phyloP scores from a whole-genome alignment of 2,329 filamentous ascomycete genomes.

The Dactylella cylindrospora region DNA sequence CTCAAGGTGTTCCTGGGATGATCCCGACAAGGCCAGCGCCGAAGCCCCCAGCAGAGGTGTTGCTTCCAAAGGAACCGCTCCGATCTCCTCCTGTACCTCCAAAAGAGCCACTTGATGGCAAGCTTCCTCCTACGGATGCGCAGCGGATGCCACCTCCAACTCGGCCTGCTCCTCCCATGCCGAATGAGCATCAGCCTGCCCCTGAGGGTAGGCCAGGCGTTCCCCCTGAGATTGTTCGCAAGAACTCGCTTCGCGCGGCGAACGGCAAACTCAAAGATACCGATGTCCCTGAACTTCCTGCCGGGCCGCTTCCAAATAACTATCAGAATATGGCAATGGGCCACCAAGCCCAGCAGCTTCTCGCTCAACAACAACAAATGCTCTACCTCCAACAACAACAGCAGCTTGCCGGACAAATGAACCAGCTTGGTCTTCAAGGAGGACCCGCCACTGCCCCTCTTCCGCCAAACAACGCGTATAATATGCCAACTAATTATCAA shows the following conservation, averaged over 20 bases:
- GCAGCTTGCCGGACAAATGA: constrained; percentile 47
- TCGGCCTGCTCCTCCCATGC: constrained; percentile 22
- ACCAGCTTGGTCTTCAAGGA: constrained; percentile 52
- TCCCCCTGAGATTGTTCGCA: constrained; percentile 31
- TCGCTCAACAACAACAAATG: constrained; percentile 54
- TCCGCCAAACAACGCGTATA: constrained; percentile 42
- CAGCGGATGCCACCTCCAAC: constrained; percentile 38
- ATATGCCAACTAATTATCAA: constrained; percentile 51
- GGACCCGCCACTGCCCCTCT: constrained; percentile 1
- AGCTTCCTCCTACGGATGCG: constrained; percentile 19
- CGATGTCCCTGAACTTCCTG: constrained; percentile 27
- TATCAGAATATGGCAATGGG: constrained; percentile 18
- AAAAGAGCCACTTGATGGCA: constrained; percentile 51
- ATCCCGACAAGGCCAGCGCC: constrained; percentile 83
- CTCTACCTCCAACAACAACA: constrained; percentile 51
- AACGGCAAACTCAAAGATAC: constrained; percentile 45
- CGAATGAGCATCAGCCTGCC: constrained; percentile 8
- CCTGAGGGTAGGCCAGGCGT: constrained; percentile 34
- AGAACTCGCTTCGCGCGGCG: constrained; percentile 46
- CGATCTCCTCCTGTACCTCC: constrained; percentile 62
- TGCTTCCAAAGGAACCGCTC: constrained; percentile 57
- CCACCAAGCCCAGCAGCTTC: constrained; percentile 45
- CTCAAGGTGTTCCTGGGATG: constrained; percentile 55
- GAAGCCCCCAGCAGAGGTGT: constrained; percentile 67
- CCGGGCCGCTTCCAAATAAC: constrained; percentile 7